Conservation (phyloP, 148 eudicot species). For the Chenopodium formosanum region DNA sequence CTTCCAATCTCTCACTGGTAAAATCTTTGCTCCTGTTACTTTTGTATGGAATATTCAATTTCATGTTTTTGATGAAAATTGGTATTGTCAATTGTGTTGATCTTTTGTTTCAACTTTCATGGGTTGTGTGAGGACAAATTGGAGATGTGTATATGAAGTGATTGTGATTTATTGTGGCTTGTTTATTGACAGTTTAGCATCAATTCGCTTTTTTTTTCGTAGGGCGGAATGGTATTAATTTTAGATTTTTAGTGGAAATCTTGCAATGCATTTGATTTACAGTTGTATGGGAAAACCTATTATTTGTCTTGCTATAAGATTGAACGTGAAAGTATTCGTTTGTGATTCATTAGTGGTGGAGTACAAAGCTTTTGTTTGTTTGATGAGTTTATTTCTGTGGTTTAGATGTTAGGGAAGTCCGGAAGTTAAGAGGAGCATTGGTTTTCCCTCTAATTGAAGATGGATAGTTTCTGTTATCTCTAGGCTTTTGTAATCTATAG, state of each 20-base stretch:
- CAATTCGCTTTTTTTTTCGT: not conserved
- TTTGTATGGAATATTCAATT: not conserved
- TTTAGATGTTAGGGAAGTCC: not conserved
- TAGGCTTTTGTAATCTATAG: not conserved
- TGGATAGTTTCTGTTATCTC: not conserved
- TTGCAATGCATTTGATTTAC: not conserved
- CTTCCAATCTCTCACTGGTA: constrained; percentile 96
- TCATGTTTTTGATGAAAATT: not conserved
- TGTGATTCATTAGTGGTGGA: not conserved
- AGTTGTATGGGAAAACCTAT: not conserved
- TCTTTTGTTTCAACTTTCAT: not conserved
- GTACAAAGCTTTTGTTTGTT: not conserved
- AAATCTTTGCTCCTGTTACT: not conserved
- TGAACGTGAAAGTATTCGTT: not conserved
- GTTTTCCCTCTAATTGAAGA: too few relatives aligned
- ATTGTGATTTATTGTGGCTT: not conserved
- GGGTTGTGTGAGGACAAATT: not conserved
- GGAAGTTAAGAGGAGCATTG: not conserved
- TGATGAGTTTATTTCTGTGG: not conserved
- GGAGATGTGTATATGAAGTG: not conserved
- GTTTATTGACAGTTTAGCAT: not conserved
- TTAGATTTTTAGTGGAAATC: not conserved
- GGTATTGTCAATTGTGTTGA: not conserved
- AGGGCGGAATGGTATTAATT: not conserved
- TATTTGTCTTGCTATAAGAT: not conserved